Conservation (phyloP, 768 basidiomycete species). For the Tulasnella sp. region DNA sequence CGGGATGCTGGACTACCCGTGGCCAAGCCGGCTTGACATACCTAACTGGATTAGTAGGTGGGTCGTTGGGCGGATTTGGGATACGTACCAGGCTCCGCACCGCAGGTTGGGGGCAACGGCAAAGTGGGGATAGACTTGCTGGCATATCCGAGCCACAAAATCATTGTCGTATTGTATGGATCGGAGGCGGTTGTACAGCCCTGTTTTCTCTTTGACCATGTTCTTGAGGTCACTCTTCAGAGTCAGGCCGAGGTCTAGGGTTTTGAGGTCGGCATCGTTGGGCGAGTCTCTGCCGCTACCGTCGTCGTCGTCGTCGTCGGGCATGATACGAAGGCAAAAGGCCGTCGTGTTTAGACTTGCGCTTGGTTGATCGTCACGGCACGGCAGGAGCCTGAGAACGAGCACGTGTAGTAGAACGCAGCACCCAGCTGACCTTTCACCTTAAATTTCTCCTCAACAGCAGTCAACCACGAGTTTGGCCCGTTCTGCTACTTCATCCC, state of each 20-base stretch:
- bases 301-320: background rate
- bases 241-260: background rate
- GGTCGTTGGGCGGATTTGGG: slow-evolving; percentile 47
- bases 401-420: too few relatives aligned
- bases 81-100: slow-evolving; percentile 88
- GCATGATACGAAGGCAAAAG: background rate
- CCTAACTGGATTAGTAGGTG: background rate
- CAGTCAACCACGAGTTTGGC: too few relatives aligned
- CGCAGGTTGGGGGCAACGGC: slow-evolving; percentile 75
- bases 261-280: too few relatives aligned
- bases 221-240: slow-evolving; percentile 5
- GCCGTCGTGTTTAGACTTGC: too few relatives aligned
- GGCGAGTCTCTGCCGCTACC: too few relatives aligned
- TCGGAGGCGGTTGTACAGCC: slow-evolving; percentile 77
- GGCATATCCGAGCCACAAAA: slow-evolving; percentile 48
- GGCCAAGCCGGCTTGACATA: slow-evolving; percentile 18
- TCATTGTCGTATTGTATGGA: slow-evolving; percentile 66
- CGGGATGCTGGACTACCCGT: slow-evolving; percentile 26
- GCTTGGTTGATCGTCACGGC: too few relatives aligned
- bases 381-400: too few relatives aligned
- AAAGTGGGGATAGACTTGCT: slow-evolving; percentile 35
- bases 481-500: background rate
- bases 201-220: slow-evolving; percentile 24
- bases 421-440: too few relatives aligned
- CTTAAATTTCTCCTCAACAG: too few relatives aligned